These are phyloP conservation scores for Paraconiothyrium brasiliense DNA, from an alignment of 2,329 filamentous ascomycete genomes.

Conservation along the genomic window DNA sequence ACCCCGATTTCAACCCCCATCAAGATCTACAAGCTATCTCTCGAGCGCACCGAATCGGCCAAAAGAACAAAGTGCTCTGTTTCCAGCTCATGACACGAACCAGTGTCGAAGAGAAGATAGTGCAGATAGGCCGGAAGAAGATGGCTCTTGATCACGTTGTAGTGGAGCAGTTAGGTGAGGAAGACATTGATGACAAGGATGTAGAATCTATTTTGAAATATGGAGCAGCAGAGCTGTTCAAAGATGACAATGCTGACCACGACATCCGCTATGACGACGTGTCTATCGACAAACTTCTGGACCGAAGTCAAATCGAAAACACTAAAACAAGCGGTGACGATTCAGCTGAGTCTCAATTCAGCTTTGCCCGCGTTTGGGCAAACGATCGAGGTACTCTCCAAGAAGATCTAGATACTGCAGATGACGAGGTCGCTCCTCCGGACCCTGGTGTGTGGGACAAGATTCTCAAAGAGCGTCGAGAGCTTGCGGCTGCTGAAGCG, in stretches of 20 bases:
- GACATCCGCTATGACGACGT: slow-evolving; percentile 83
- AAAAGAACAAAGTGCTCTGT: slow-evolving; percentile 93
- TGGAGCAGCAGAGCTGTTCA: slow-evolving; percentile 86
- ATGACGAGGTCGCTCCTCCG: slow-evolving; percentile 64
- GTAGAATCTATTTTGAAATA: slow-evolving; percentile 88
- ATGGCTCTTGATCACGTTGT: slow-evolving; percentile 95
- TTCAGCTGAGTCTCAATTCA: slow-evolving; percentile 81
- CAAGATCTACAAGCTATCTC: slow-evolving; percentile 97
- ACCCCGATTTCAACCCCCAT: slow-evolving; percentile 97
- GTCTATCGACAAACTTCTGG: slow-evolving; percentile 89
- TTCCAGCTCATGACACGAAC: slow-evolving; percentile 93
- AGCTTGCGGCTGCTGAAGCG: slow-evolving; percentile 76
- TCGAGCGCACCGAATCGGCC: slow-evolving; percentile 93
- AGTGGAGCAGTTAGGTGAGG: slow-evolving; percentile 88
- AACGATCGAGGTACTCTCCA: slow-evolving; percentile 77
- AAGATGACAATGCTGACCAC: slow-evolving; percentile 72
- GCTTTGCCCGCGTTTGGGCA: slow-evolving; percentile 90
- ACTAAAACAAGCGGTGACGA: slow-evolving; percentile 71
- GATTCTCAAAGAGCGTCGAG: slow-evolving; percentile 85
- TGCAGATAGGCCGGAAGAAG: slow-evolving; percentile 94
- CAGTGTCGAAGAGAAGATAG: slow-evolving; percentile 92
- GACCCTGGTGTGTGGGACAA: slow-evolving; percentile 85
- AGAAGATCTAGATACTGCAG: slow-evolving; percentile 66
- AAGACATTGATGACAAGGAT: slow-evolving; percentile 81
- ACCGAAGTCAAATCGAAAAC: slow-evolving; percentile 82